phyloP scores from a whole-genome alignment of 805 yeast genomes.

The Candida khao-thaluensis region DNA sequence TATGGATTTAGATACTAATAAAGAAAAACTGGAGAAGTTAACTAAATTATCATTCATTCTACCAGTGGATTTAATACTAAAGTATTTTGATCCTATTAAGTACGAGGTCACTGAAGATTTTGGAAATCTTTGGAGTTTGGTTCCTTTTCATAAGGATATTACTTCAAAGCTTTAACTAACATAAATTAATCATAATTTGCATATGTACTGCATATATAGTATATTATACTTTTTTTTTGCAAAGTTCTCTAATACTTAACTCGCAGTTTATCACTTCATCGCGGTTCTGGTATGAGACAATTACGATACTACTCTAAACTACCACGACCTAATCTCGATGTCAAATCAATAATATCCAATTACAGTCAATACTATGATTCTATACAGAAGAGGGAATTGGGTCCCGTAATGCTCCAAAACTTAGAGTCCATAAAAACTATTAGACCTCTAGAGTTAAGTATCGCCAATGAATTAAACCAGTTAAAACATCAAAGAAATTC shows the following conservation, averaged over 20 bases:
- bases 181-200: not conserved
- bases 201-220: too few relatives aligned
- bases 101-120: constrained; percentile 5
- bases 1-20: constrained; percentile 17
- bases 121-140: constrained; percentile 13
- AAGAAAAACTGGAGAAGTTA: constrained; percentile 26
- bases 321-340: constrained; percentile 24
- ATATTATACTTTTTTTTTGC: too few relatives aligned
- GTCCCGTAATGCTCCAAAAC: constrained; percentile 16
- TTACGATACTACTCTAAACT: constrained; percentile 13
- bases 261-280: too few relatives aligned
- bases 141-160: constrained; percentile 11
- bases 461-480: constrained; percentile 22
- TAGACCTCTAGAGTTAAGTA: constrained; percentile 24
- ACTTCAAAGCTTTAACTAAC: constrained; percentile 2
- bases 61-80: constrained; percentile 31
- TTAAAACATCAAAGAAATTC: constrained; percentile 28
- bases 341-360: constrained; percentile 22
- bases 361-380: constrained; percentile 24
- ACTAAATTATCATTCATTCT: constrained; percentile 30
- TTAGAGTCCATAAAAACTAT: constrained; percentile 27
- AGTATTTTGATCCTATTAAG: constrained; percentile 17
- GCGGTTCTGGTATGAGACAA: constrained; percentile 5
- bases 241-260: too few relatives aligned
- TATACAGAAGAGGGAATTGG: constrained; percentile 26